Conservation (phyloP, 202 grass and related monocot species). For the Setaria italica region DNA sequence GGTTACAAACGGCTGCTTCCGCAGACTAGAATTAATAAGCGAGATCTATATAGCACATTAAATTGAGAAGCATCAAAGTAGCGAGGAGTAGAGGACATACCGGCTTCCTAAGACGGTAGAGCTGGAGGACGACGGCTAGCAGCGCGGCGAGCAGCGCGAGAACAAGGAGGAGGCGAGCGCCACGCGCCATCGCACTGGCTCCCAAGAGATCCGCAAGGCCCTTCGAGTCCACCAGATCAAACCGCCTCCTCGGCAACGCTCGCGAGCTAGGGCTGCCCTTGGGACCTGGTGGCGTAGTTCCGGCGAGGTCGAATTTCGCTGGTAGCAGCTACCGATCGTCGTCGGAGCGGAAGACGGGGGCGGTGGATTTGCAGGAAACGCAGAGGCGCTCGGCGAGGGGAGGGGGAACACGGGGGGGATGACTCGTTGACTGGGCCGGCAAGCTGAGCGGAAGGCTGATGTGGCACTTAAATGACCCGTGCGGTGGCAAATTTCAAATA, state of each 20-base stretch:
- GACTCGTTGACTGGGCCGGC: no score
- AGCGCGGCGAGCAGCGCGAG: slow-evolving; percentile 43
- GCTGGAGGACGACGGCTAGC: slow-evolving; percentile 39
- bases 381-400: no score
- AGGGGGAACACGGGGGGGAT: no score
- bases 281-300: no score
- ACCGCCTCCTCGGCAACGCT: background rate
- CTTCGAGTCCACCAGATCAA: background rate
- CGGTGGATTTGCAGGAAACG: no score
- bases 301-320: no score
- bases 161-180: slow-evolving; percentile 37
- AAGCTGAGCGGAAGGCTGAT: no score
- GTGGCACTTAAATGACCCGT: no score
- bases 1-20: background rate
- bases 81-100: slow-evolving; percentile 22
- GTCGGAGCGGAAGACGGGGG: no score
- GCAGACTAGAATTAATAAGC: slow-evolving; percentile 1
- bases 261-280: no score
- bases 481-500: no score
- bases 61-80: background rate
- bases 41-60: background rate
- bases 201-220: slow-evolving; percentile 25
- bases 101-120: slow-evolving; percentile 55
- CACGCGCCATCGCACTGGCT: slow-evolving; percentile 32
- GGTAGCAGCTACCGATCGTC: no score